phyloP scores from a whole-genome alignment of 345 rosid genomes.

The Eucalyptus tenuipes region DNA sequence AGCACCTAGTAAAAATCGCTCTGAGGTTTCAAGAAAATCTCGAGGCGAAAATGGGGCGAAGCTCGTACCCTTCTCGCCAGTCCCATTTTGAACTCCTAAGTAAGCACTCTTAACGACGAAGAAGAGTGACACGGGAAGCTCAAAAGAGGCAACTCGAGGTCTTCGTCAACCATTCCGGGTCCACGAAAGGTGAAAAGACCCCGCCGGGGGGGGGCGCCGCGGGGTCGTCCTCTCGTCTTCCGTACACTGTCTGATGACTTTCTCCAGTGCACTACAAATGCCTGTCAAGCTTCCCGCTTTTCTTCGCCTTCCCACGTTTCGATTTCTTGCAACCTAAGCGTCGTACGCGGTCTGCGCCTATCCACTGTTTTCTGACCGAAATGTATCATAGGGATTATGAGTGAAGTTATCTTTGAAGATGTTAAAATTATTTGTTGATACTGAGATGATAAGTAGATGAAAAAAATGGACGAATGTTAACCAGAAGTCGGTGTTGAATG shows the following conservation, averaged over 20 bases:
- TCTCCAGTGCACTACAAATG: background rate
- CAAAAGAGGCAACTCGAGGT: too few relatives aligned
- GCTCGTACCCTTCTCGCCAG: too few relatives aligned
- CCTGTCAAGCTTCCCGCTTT: background rate
- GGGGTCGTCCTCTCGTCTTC: background rate
- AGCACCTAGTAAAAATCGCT: too few relatives aligned
- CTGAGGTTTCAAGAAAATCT: too few relatives aligned
- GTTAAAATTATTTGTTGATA: background rate
- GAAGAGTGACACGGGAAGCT: too few relatives aligned
- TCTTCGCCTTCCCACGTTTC: background rate
- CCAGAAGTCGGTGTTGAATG: background rate
- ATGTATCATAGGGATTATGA: background rate
- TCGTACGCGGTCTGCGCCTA: background rate
- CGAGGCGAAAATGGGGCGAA: too few relatives aligned
- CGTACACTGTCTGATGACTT: background rate
- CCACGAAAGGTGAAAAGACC: too few relatives aligned
- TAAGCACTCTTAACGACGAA: too few relatives aligned
- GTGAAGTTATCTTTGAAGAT: background rate
- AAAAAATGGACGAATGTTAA: background rate
- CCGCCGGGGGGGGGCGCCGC: too few relatives aligned
- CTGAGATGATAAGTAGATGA: background rate
- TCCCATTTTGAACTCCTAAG: too few relatives aligned
- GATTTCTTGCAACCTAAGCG: background rate
- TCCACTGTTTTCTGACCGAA: slow-evolving; percentile 4
- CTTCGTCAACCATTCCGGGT: too few relatives aligned